These are phyloP conservation scores for Cinchona pubescens DNA, from an alignment of 257 asterid species.

Conservation along the genomic window DNA sequence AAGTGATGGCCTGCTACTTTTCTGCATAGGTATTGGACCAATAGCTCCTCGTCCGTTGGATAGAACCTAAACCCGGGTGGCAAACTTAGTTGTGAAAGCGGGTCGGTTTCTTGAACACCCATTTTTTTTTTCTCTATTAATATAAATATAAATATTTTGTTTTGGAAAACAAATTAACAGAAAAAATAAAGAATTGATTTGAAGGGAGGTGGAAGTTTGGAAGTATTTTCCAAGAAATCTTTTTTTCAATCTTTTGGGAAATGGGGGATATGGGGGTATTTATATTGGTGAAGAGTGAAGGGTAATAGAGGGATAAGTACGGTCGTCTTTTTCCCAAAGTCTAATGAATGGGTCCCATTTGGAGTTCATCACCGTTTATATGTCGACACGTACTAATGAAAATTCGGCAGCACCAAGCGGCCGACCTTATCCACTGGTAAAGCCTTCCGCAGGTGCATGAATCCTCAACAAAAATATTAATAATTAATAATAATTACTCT, in stretches of 20 bases:
- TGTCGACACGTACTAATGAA: constrained; percentile 44
- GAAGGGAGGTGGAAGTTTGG: background rate
- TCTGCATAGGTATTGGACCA: constrained; percentile 68
- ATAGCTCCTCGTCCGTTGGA: constrained; percentile 85
- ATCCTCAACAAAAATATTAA: background rate
- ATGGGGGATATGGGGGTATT: constrained; percentile 23
- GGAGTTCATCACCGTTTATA: constrained; percentile 32
- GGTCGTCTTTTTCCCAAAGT: constrained; percentile 39
- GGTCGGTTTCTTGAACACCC: constrained; percentile 66
- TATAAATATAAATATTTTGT: too few relatives aligned
- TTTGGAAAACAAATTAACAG: too few relatives aligned
- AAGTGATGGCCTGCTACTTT: constrained; percentile 74
- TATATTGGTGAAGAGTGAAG: constrained; percentile 28
- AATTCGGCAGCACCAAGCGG: constrained; percentile 38
- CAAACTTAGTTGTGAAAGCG: constrained; percentile 65
- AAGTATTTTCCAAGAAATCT: background rate
- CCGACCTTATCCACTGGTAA: constrained; percentile 45
- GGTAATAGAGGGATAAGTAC: constrained; percentile 43
- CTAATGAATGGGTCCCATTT: constrained; percentile 35
- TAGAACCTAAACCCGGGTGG: constrained; percentile 93
- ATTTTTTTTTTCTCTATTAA: constrained; percentile 38
- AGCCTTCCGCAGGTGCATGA: constrained; percentile 42
- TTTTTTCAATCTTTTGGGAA: constrained; percentile 23
- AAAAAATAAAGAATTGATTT: background rate
- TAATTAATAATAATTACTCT: background rate